Evolutionary conservation across 192 early-diverging fungal species (phyloP), one percentile per base, ranked within the genome.

Genomic region (Chytriomyces sp.): DNA sequence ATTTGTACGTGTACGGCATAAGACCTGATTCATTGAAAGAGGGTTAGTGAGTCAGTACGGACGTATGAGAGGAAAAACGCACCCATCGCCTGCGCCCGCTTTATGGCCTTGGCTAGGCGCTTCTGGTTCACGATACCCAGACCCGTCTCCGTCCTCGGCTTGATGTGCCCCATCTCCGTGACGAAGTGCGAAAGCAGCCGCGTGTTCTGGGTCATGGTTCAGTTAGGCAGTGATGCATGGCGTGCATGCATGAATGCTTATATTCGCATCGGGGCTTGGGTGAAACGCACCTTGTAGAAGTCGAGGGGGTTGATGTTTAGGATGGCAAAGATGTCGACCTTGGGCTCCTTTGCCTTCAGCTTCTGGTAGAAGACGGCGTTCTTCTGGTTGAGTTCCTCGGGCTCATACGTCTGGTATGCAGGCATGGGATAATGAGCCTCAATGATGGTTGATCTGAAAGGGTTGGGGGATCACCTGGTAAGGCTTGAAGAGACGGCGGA

Each of bases 121-220:
- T 74, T 59, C 39, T 77, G 76, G 34, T 61, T 77, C 44, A 68
- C 34, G 17, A 52, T 59, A 44, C 40, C 64, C 39, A 77, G 32
- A 7, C 76, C 76, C 30, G 76, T 77, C 26, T 75, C 72, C 5
- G 52, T 52, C 33, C 72, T 26, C 14, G 76, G 76, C 28, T 75
- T 75, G 30, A 77, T 77, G 37, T 75, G 41, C 5, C 76, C 76
- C 39, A 75, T 74, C 33, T 77, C 76, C 10, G 76, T 77, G 5
- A 77, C 72, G 52, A 74, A 77, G 37, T 77, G 61, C 26, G 76
- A 75, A 34, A 77, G 72, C 26, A 74, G 39, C 22, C 36, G 17
- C 10, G 44, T 39, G 39, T 73, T 74, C 73, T 76, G 10, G 44
- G n/a, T 14, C 10, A 49, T 14, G n/a, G n/a, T 10, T 49, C n/a